These are phyloP conservation scores for Xylaria grammica DNA, from an alignment of 495 filamentous ascomycete species.

Conservation along the genomic window DNA sequence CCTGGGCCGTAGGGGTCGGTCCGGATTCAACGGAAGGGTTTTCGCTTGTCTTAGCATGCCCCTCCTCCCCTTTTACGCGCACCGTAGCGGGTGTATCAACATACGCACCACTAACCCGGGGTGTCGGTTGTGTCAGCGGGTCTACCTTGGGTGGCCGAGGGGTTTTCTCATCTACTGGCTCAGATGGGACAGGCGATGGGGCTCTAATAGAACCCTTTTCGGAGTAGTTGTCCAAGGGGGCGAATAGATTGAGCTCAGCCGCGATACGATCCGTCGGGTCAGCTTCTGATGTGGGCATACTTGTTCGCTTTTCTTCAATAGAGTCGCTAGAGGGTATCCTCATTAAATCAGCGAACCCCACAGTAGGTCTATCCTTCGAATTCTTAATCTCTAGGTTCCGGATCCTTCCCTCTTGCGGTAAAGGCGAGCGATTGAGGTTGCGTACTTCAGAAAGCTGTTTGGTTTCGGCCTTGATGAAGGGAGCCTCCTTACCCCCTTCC, in stretches of 20 bases:
- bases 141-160: conserved; percentile 50
- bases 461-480: conserved; percentile 13
- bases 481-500: not conserved
- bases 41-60: conserved; percentile 8
- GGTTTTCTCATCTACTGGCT: conserved; percentile 48
- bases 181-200: conserved; percentile 46
- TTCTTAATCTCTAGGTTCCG: conserved; percentile 33
- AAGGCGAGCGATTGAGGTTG: conserved; percentile 24
- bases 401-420: conserved; percentile 24
- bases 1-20: conserved; percentile 11
- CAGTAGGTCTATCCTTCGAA: conserved; percentile 39
- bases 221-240: conserved; percentile 57
- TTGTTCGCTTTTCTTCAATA: conserved; percentile 42
- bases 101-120: conserved; percentile 56
- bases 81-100: conserved; percentile 56
- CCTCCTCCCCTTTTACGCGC: conserved; percentile 39
- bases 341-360: conserved; percentile 46
- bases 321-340: conserved; percentile 46
- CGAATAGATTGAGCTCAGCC: conserved; percentile 59
- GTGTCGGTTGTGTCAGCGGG: conserved; percentile 55
- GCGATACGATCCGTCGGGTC: conserved; percentile 62
- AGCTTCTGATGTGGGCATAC: conserved; percentile 52
- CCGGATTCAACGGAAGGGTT: conserved; percentile 8
- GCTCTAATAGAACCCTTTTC: conserved; percentile 57
- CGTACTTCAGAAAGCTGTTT: conserved; percentile 18